A percentile compares a stretch with the other conserved stretches of the same genome.
Evolutionary conservation across 2,329 filamentous ascomycete species (phyloP).

Genomic region (Colletotrichum gigasporum): DNA sequence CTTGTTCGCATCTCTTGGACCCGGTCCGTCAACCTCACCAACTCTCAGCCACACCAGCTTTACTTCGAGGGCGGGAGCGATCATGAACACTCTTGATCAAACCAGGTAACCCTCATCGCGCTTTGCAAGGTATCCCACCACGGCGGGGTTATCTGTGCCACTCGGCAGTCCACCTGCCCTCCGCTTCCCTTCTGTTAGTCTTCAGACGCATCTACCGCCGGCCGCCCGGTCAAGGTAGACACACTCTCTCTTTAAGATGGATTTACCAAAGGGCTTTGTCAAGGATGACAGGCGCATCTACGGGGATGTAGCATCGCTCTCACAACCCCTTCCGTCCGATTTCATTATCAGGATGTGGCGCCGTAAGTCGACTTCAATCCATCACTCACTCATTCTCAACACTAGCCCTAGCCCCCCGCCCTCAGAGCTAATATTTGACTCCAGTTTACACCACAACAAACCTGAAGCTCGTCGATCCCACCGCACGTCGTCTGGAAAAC

Average conservation of each 20-base stretch:
- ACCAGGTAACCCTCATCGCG: constrained; percentile 27
- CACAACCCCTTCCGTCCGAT: constrained; percentile 27
- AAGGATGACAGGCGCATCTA: constrained; percentile 34
- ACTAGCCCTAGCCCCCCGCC: not conserved
- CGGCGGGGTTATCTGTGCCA: constrained; percentile 29
- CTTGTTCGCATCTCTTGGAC: not conserved
- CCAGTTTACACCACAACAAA: constrained; percentile 70
- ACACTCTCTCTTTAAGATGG: constrained; percentile 29
- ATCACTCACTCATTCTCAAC: not conserved
- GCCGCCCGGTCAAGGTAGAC: constrained; percentile 25
- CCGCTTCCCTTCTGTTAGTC: not conserved
- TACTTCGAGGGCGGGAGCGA: constrained; percentile 24
- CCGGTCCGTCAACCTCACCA: not conserved
- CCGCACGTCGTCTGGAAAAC: constrained; percentile 68
- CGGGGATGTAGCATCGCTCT: constrained; percentile 28
- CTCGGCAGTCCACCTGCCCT: constrained; percentile 3
- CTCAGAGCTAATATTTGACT: not conserved
- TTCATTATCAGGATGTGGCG: constrained; percentile 32
- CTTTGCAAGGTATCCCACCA: constrained; percentile 27
- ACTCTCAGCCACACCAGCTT: not conserved
- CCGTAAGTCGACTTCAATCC: constrained; percentile 21
- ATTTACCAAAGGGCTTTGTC: constrained; percentile 34
- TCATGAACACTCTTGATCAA: constrained; percentile 19
- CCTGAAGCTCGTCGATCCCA: constrained; percentile 68
- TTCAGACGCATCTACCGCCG: constrained; percentile 23